Evolutionary conservation across 2,329 filamentous ascomycete genomes (phyloP), one percentile per base, ranked within the genome.

Genomic region (Epichloe typhina): DNA sequence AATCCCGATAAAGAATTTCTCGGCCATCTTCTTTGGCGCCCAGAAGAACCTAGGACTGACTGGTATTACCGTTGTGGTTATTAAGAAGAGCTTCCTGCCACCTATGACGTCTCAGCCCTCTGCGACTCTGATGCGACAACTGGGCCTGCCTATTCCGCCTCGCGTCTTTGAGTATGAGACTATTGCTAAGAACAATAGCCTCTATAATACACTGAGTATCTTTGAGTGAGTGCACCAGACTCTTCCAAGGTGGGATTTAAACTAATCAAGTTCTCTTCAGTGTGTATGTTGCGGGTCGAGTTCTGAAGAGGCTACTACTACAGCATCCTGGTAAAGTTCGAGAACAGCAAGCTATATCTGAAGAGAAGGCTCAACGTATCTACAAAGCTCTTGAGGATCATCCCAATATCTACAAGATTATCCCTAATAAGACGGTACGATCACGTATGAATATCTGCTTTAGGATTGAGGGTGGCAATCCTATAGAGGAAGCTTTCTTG

Each of bases 171-270:
- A 87, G 56, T 97, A 91, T 63, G 83, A 88, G 55, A 88, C 80
- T 0, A 84, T 93, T 57, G 84, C 86, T 40, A 94, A 94, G 74
- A 94, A 94, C 71, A 93, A 95, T 72, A 93, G 86, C 59, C 76
- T 97, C 31, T 97, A 97, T 73, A 97, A 97, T 69, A 97, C 91
- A 0, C 72, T 97, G 11, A 90, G 88, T 61, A 95, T 97, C 61
- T 95, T 97, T 61, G 90, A 80, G 79, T 81, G 66, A 62, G 76
- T 69, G 3, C 1, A 26, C 26, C 26, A 26, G 26, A 36, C 2
- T n/a, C 26, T 21, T 12, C 3, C 21, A 8, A 13, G 26, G 11
- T 5, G n/a, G 1, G 12, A 15, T 19, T 7, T 4, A 7, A 44
- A 31, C 3, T 23, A 17, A 13, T 17, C 11, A 15, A 21, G 5